phyloP scores from a whole-genome alignment of 2,329 filamentous ascomycete genomes.

The Aspergillus tubingensis region DNA sequence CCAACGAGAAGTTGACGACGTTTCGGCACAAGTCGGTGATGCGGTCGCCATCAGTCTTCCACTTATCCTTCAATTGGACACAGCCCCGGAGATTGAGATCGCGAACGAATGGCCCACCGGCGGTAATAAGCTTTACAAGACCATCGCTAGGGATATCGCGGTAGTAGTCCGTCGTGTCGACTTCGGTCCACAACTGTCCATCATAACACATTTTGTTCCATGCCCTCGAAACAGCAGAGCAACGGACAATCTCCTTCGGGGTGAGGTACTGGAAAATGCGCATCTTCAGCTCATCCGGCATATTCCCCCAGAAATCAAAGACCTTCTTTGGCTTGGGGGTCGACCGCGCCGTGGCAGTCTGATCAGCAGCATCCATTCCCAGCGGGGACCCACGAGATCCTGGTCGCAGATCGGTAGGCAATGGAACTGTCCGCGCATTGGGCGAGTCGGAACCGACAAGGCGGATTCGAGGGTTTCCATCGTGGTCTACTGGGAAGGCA shows the following conservation, averaged over 20 bases:
- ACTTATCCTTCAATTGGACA: constrained; percentile 81
- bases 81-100: constrained; percentile 90
- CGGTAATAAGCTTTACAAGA: constrained; percentile 78
- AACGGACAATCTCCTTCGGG: constrained; percentile 78
- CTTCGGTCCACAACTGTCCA: constrained; percentile 84
- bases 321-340: constrained; percentile 39
- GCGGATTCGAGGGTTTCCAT: constrained; percentile 58
- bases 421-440: constrained; percentile 55
- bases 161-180: constrained; percentile 87
- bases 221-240: constrained; percentile 72
- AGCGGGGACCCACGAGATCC: constrained; percentile 43
- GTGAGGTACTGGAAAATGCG: constrained; percentile 73
- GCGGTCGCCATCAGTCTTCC: constrained; percentile 65
- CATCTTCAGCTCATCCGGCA: constrained; percentile 82
- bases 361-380: constrained; percentile 20
- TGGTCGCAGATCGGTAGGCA: constrained; percentile 65
- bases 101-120: constrained; percentile 85
- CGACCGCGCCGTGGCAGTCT: constrained; percentile 20
- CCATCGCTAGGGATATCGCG: constrained; percentile 80
- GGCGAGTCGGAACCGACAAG: constrained; percentile 53
- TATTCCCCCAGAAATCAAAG: constrained; percentile 73
- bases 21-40: constrained; percentile 85
- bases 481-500: constrained; percentile 47
- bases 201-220: constrained; percentile 89
- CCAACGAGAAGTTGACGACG: constrained; percentile 80